phyloP scores from a whole-genome alignment of 2,329 filamentous ascomycete genomes.

The Talaromyces sp. region DNA sequence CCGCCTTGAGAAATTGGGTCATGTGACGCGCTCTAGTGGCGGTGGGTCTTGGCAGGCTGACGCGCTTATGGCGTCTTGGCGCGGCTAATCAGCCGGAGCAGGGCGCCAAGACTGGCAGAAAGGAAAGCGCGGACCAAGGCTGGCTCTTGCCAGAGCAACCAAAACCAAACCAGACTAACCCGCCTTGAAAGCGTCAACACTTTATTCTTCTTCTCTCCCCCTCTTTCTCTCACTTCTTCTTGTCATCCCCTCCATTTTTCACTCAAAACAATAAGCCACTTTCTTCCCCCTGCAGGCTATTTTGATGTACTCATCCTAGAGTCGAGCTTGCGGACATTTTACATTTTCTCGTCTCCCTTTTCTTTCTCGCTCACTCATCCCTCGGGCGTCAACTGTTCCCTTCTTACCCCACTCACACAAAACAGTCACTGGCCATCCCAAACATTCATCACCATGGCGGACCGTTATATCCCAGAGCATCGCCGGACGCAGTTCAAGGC shows the following conservation, averaged over 20 bases:
- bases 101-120: slow-evolving; percentile 18
- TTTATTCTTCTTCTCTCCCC: background rate
- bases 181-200: slow-evolving; percentile 4
- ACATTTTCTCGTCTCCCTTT: background rate
- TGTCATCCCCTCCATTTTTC: slow-evolving; percentile 23
- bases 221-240: slow-evolving; percentile 6
- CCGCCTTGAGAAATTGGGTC: too few relatives aligned
- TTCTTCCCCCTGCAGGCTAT: slow-evolving; percentile 13
- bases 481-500: slow-evolving; percentile 99
- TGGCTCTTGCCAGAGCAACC: slow-evolving; percentile 10
- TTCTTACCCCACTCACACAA: slow-evolving; percentile 21
- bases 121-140: slow-evolving; percentile 5
- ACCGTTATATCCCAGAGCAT: slow-evolving; percentile 99
- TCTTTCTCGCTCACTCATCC: slow-evolving; percentile 5
- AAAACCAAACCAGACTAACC: slow-evolving; percentile 12
- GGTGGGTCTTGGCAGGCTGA: background rate
- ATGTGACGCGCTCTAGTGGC: background rate
- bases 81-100: slow-evolving; percentile 10
- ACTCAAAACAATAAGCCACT: slow-evolving; percentile 6
- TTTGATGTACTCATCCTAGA: slow-evolving; percentile 15
- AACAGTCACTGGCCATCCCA: slow-evolving; percentile 3
- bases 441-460: slow-evolving; percentile 68
- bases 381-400: slow-evolving; percentile 18
- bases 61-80: slow-evolving; percentile 1
- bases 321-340: slow-evolving; percentile 1